Evolutionary conservation across 306 rosid species (phyloP), one percentile per base, ranked within the genome.

Genomic region (Phaseolus lunatus): DNA sequence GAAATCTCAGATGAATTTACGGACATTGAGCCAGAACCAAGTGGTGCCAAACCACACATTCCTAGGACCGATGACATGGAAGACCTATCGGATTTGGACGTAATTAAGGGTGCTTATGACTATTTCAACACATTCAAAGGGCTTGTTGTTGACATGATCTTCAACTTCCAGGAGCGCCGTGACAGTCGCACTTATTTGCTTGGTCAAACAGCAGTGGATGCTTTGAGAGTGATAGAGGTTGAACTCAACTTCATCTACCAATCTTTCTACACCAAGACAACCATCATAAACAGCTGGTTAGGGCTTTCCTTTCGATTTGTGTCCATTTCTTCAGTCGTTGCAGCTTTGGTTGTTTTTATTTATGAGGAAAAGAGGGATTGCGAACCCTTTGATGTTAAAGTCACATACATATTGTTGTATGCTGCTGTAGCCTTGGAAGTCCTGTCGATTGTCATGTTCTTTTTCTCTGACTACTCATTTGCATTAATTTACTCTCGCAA

Each of bases 171-270:
- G 6, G 84, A 82, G 15, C 77, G 86, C 1, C 31, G 10, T 3
- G 81, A 75, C 2, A 86, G 87, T 76, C 85, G 84, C 11, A n/a
- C 0, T 3, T 67, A 74, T 58, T 89, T 86, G 39, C 39, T 2
- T n/a, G n/a, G n/a, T n/a, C n/a, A n/a, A n/a, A 15, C 27, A 2
- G 9, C 0, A 1, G 0, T 20, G 3, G 81, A 83, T 9, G 85
- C 86, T 35, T 54, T 85, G 7, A 79, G 57, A 9, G 29, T 87
- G 2, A 61, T 89, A 45, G 78, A 78, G 12, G 65, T 76, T 37
- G 90, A 86, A 22, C 90, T 86, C 71, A 84, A 86, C 75, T 86
- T 84, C 79, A 56, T 86, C 0, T 89, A 84, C 15, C 82, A 85
- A 63, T 80, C 75, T 78, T 85, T 89, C 24, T 84, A 69, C 19